Percentiles rank a stretch among this genome's conserved stretches.
These are phyloP conservation scores for Aureobasidium sp. DNA, from an alignment of 2,329 filamentous ascomycete genomes.

Conservation along the genomic window DNA sequence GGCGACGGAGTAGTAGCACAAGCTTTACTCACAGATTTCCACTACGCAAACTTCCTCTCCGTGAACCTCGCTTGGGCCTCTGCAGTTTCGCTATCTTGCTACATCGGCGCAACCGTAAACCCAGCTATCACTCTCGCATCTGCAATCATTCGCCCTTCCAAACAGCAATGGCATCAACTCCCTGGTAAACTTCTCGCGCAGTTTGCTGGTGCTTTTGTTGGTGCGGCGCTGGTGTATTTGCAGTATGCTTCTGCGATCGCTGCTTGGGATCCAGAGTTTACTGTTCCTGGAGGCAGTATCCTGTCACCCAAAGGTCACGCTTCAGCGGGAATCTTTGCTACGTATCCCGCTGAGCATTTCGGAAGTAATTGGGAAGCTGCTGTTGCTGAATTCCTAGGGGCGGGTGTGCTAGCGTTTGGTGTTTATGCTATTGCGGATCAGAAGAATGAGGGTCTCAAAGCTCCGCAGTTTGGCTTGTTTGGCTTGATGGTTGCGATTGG, in stretches of 20 bases:
- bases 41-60: constrained; percentile 9
- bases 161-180: neutral
- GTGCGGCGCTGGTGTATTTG: constrained; percentile 11
- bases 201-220: constrained; percentile 9
- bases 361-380: constrained; percentile 18
- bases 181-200: constrained; percentile 9
- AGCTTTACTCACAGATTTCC: constrained; percentile 9
- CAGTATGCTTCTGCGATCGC: constrained; percentile 12
- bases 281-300: constrained; percentile 13
- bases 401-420: neutral
- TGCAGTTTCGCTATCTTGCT: constrained; percentile 12
- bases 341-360: constrained; percentile 10
- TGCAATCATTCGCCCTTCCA: constrained; percentile 15
- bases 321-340: constrained; percentile 20
- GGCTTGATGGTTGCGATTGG: constrained; percentile 13
- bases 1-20: constrained; percentile 19
- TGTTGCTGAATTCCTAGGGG: constrained; percentile 2
- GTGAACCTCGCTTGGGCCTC: constrained; percentile 17
- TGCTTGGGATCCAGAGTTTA: constrained; percentile 20
- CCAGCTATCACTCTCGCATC: constrained; percentile 13
- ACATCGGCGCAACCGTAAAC: constrained; percentile 10
- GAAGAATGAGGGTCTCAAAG: neutral
- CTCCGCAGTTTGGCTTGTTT: constrained; percentile 11
- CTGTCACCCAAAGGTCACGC: constrained; percentile 12
- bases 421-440: neutral